Conservation (phyloP, 371 early-diverging fungal genomes). For the Lichtheimia hyalospora region DNA sequence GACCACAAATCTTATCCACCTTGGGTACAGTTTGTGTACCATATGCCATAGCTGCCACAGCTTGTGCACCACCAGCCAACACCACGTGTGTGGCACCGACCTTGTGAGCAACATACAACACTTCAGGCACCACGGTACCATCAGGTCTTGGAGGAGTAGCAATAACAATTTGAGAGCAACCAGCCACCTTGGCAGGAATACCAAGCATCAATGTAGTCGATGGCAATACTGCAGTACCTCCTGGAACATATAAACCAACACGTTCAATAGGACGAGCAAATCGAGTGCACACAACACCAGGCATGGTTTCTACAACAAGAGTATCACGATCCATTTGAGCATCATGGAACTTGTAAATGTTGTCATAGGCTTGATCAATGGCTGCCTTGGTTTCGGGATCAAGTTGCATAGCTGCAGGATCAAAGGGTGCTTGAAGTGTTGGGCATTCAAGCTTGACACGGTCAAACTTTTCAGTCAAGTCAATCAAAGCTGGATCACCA, state of each 20-base stretch:
- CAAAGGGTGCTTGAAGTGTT: constrained; percentile 87
- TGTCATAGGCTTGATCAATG: constrained; percentile 93
- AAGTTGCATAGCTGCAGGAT: constrained; percentile 64
- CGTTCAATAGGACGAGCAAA: constrained; percentile 92
- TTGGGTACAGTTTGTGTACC: constrained; percentile 95
- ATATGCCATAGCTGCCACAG: constrained; percentile 97
- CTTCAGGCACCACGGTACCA: constrained; percentile 92
- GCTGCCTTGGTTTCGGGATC: constrained; percentile 73
- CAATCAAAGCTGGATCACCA: constrained; percentile 87
- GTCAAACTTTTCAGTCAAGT: constrained; percentile 90
- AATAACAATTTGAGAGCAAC: constrained; percentile 91
- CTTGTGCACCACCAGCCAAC: constrained; percentile 97
- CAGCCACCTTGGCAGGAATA: constrained; percentile 96
- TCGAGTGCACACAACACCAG: constrained; percentile 92
- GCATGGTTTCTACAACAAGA: constrained; percentile 92
- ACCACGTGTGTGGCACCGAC: constrained; percentile 90
- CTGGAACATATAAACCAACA: constrained; percentile 97
- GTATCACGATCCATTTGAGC: constrained; percentile 82
- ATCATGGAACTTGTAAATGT: constrained; percentile 90
- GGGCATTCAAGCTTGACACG: constrained; percentile 69
- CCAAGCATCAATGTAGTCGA: constrained; percentile 96
- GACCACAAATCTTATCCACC: constrained; percentile 99
- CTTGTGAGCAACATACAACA: constrained; percentile 97
- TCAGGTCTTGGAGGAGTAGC: constrained; percentile 96
- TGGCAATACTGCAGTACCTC: constrained; percentile 96